Evolutionary conservation across 805 yeast genomes (phyloP), one percentile per base, ranked within the genome.

Genomic region (Maudiozyma pseudohumilis): DNA sequence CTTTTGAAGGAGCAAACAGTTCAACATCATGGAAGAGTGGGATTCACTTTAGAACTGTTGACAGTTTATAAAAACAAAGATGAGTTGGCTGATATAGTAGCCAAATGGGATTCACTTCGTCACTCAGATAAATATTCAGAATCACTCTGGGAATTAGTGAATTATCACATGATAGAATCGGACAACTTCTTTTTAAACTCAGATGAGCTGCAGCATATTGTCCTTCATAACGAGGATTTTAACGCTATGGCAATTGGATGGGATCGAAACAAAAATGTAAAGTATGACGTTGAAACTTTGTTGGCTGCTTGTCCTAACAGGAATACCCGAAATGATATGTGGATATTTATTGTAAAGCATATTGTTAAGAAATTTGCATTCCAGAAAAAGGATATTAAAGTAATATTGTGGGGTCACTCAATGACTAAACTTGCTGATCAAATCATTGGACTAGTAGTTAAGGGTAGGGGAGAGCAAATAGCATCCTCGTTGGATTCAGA

Each of bases 341-440:
- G 65, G 10, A 56, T 64, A 2, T 53, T 75, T 2, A 61, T 84
- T 5, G 56, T 61, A 13, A 64, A 66, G 6, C 72, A 71, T 29
- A 46, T 79, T 4, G 59, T 79, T 2, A 47, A 66, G 23, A 54
- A 63, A 21, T 55, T 69, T 10, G 84, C 87, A 0, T 46, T 48
- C 5, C 56, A 60, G 10, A 71, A 77, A 47, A 63, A 69, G n/a
- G 68, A 24, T 29, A 8, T 82, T 5, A 32, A 41, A 7, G 38
- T 38, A 8, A 61, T 85, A 3, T 35, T 86, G 7, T 74, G 75
- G 63, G 85, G 89, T 1, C 83, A 79, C 51, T 76, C 82, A 20
- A 83, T 85, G 94, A 82, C 95, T 1, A 69, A 77, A 29, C 55
- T 88, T 18, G 94, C 96, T 1, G 85, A 80, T 49, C 77, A 77